phyloP scores from a whole-genome alignment of 352 stramenopile species.

The Phytophthora litchii region DNA sequence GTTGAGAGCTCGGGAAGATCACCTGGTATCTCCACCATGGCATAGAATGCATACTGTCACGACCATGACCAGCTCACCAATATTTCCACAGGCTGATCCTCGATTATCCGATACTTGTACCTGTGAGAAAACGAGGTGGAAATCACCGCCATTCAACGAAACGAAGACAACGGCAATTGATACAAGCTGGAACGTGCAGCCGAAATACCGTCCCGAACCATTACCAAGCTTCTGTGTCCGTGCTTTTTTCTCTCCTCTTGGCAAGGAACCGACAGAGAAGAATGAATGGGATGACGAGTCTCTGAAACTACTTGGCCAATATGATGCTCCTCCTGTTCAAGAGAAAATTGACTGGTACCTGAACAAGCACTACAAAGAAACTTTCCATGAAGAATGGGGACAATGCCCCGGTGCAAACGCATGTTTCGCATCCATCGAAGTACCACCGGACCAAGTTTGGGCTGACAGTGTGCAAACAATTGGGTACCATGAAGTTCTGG shows the following conservation, averaged over 20 bases:
- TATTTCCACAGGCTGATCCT: constrained; percentile 4
- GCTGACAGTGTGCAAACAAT: constrained; percentile 12
- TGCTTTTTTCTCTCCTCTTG: constrained; percentile 44
- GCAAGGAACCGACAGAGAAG: constrained; percentile 7
- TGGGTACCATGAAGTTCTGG: constrained; percentile 16
- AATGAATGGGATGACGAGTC: constrained; percentile 60
- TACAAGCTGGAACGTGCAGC: constrained; percentile 1
- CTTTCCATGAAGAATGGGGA: constrained; percentile 27
- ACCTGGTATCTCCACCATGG: constrained; percentile 23
- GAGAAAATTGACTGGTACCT: constrained; percentile 58
- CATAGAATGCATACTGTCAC: constrained; percentile 5
- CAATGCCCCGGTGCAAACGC: not conserved
- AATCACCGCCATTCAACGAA: not conserved
- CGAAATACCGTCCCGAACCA: constrained; percentile 3
- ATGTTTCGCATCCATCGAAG: not conserved
- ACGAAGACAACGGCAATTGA: not conserved
- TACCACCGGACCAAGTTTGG: not conserved
- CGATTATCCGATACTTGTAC: constrained; percentile 3
- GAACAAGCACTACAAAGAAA: constrained; percentile 38
- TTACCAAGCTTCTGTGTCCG: constrained; percentile 17
- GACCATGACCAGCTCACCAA: not conserved
- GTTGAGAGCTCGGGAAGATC: constrained; percentile 1
- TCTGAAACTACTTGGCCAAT: constrained; percentile 45
- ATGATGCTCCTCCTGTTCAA: constrained; percentile 40
- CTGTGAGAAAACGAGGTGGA: not conserved